Conservation (phyloP, 2,329 filamentous ascomycete genomes). For the Aspergillus pseudoglaucus region DNA sequence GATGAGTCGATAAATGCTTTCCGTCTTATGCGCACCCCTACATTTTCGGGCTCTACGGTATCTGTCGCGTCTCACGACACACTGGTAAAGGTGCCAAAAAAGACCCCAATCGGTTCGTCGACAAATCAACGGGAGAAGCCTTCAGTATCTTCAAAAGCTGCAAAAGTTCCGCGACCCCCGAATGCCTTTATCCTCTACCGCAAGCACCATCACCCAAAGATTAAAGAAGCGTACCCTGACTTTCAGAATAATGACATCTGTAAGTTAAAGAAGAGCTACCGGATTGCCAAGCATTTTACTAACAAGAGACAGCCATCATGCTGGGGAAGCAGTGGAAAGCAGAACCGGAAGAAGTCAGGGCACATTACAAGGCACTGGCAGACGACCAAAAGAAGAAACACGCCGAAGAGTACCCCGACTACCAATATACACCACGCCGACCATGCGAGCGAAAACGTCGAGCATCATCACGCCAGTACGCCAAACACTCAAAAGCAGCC, state of each 20-base stretch:
- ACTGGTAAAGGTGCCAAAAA: conserved; percentile 6
- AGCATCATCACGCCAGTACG: conserved; percentile 27
- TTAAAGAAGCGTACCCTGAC: conserved; percentile 34
- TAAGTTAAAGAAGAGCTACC: conserved; percentile 21
- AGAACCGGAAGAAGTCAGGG: conserved; percentile 30
- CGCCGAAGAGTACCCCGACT: conserved; percentile 34
- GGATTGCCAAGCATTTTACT: conserved; percentile 4
- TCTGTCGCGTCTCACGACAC: conserved; percentile 18
- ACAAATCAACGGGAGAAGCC: conserved; percentile 4
- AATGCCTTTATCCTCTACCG: conserved; percentile 45
- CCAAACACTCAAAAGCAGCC: conserved; percentile 3
- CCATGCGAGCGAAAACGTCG: conserved; percentile 42
- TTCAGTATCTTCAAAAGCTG: conserved; percentile 13
- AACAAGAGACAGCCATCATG: conserved; percentile 27
- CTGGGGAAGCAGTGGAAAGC: conserved; percentile 38
- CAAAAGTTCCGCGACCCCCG: conserved; percentile 39
- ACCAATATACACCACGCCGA: conserved; percentile 43
- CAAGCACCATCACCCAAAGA: conserved; percentile 31
- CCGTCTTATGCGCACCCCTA: conserved; percentile 23
- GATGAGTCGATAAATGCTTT: conserved; percentile 23
- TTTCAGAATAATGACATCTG: conserved; percentile 43
- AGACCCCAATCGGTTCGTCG: conserved; percentile 1
- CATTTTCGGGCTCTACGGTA: conserved; percentile 15
- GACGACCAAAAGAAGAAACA: conserved; percentile 37
- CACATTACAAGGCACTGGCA: conserved; percentile 33